Conservation (phyloP, 2,329 filamentous ascomycete species). For the Balansia obtecta region DNA sequence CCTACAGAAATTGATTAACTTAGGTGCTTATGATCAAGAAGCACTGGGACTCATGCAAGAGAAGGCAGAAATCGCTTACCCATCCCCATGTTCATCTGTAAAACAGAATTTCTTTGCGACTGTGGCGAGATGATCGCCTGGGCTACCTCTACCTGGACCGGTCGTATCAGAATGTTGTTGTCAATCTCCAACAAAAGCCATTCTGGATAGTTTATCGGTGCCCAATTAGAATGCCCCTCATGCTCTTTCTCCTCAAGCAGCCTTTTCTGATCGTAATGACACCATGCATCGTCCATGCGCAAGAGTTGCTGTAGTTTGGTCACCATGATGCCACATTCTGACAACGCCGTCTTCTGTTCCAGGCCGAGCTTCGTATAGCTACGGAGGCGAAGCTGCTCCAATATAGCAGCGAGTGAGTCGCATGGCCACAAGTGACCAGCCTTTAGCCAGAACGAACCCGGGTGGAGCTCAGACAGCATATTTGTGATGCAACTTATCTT, state of each 20-base stretch:
- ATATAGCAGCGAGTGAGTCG: constrained; percentile 27
- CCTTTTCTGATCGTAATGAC: background rate
- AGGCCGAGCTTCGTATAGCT: constrained; percentile 15
- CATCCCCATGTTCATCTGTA: constrained; percentile 59
- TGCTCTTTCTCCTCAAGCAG: constrained; percentile 8
- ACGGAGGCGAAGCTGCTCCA: constrained; percentile 30
- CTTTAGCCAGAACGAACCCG: constrained; percentile 24
- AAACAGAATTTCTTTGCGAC: constrained; percentile 31
- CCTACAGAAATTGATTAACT: constrained; percentile 32
- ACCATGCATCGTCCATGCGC: constrained; percentile 20
- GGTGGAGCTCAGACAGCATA: background rate
- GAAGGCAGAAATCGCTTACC: constrained; percentile 48
- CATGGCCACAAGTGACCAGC: constrained; percentile 32
- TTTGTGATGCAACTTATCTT: background rate
- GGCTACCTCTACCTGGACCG: constrained; percentile 44
- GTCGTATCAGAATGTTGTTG: constrained; percentile 43
- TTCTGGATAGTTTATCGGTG: constrained; percentile 35
- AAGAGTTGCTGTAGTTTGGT: constrained; percentile 31
- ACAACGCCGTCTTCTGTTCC: constrained; percentile 25
- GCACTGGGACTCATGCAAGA: background rate
- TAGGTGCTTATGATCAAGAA: background rate
- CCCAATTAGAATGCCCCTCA: constrained; percentile 30
- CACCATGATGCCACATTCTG: constrained; percentile 30
- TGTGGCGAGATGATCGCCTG: constrained; percentile 34
- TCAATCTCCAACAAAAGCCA: constrained; percentile 52